These are phyloP conservation scores for Phycomyces nitens DNA, from an alignment of 192 early-diverging fungal species.

Conservation along the genomic window DNA sequence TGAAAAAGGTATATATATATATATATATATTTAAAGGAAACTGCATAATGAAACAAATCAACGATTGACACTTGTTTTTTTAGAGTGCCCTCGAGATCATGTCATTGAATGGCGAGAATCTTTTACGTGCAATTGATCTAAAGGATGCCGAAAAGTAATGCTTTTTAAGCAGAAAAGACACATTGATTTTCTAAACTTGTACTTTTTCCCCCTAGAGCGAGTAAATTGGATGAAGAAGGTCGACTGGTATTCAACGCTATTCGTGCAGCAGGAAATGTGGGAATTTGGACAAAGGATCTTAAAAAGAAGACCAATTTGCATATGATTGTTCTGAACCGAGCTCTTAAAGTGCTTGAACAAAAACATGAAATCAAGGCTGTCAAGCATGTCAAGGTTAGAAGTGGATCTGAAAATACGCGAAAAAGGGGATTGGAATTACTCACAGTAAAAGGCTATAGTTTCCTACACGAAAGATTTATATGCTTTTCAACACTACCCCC, in stretches of 20 bases:
- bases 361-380: constrained; percentile 79
- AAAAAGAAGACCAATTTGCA: constrained; percentile 78
- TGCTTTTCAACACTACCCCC: constrained; percentile 80
- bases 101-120: constrained; percentile 19
- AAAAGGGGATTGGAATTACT: neutral
- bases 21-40: neutral
- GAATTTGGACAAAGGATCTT: constrained; percentile 82
- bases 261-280: constrained; percentile 73
- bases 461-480: constrained; percentile 86
- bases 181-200: neutral
- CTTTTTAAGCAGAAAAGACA: no score
- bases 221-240: constrained; percentile 64
- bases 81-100: constrained; percentile 30
- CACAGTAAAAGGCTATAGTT: constrained; percentile 38
- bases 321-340: constrained; percentile 67
- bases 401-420: neutral
- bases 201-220: constrained; percentile 14
- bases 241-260: constrained; percentile 79
- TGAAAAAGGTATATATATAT: constrained; percentile 30
- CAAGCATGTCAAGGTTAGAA: constrained; percentile 79
- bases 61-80: neutral
- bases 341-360: constrained; percentile 78
- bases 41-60: neutral
- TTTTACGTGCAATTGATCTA: constrained; percentile 28
- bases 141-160: constrained; percentile 27